Conservation (phyloP, 2,329 filamentous ascomycete genomes). For the Venturia nashicola region DNA sequence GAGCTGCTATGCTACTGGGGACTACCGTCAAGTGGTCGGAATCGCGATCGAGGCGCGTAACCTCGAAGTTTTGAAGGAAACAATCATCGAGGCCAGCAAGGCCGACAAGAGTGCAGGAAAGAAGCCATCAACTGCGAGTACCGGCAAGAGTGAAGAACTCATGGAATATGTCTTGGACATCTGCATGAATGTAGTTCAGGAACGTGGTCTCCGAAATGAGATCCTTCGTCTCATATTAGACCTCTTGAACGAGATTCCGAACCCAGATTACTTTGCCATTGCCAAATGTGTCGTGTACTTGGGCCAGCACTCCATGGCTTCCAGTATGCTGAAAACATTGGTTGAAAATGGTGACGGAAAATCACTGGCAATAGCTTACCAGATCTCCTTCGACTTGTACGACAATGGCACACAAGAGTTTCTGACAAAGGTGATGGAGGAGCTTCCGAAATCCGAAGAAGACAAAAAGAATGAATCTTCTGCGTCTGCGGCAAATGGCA, state of each 20-base stretch:
- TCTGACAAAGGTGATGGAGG: conserved; percentile 73
- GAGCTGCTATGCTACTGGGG: conserved; percentile 70
- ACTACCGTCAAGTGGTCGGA: conserved; percentile 91
- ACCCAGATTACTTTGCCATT: conserved; percentile 94
- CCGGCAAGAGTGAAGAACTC: conserved; percentile 68
- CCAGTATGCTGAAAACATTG: conserved; percentile 69
- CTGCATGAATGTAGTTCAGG: conserved; percentile 96
- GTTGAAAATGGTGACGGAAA: conserved; percentile 67
- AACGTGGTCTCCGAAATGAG: conserved; percentile 71
- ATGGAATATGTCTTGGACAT: conserved; percentile 95
- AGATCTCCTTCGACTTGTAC: conserved; percentile 95
- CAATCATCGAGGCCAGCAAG: conserved; percentile 80
- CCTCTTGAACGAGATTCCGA: conserved; percentile 83
- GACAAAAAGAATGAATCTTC: conserved; percentile 34
- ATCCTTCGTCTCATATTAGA: conserved; percentile 89
- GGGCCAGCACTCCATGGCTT: conserved; percentile 82
- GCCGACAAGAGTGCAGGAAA: conserved; percentile 53
- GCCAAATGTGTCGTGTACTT: conserved; percentile 96
- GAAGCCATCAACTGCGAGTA: conserved; percentile 36
- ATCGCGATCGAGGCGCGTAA: conserved; percentile 94
- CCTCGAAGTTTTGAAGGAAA: conserved; percentile 70
- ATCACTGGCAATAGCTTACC: conserved; percentile 79
- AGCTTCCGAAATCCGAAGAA: conserved; percentile 47
- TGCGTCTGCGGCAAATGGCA: conserved; percentile 26
- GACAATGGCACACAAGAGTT: conserved; percentile 99